Percentiles rank a stretch among this genome's conserved stretches.
phyloP scores from a whole-genome alignment of 495 filamentous ascomycete species.

The Penicillium ochrochloron region DNA sequence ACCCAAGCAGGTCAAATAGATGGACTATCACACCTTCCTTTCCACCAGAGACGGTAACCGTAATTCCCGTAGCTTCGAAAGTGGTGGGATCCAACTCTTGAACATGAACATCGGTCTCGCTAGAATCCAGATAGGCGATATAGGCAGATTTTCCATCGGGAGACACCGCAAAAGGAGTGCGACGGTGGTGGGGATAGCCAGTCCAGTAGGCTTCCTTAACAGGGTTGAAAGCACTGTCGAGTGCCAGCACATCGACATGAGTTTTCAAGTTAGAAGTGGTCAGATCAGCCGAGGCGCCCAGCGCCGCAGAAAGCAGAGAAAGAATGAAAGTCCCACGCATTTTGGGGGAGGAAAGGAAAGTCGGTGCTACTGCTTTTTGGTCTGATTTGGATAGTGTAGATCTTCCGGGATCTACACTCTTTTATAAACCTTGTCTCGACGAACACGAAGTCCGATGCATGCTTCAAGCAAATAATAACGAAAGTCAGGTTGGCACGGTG shows the following conservation, averaged over 20 bases:
- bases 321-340: conserved; percentile 37
- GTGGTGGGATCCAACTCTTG: conserved; percentile 50
- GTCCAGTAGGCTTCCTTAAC: conserved; percentile 59
- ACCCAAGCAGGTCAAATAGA: background rate
- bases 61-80: conserved; percentile 50
- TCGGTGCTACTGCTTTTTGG: conserved; percentile 22
- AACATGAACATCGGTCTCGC: conserved; percentile 52
- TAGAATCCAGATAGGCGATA: conserved; percentile 55
- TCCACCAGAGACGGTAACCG: conserved; percentile 47
- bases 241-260: conserved; percentile 46
- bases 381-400: conserved; percentile 2
- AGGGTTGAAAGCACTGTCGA: conserved; percentile 50
- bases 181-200: conserved; percentile 55
- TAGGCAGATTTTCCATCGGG: conserved; percentile 57
- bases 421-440: conserved; percentile 12
- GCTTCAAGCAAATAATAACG: background rate
- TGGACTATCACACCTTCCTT: conserved; percentile 42
- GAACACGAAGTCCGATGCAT: background rate
- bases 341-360: conserved; percentile 15
- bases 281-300: conserved; percentile 32
- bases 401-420: conserved; percentile 16
- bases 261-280: conserved; percentile 41
- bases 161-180: conserved; percentile 57
- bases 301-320: conserved; percentile 38
- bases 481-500: conserved; percentile 12